Evolutionary conservation across 2,329 filamentous ascomycete species (phyloP).

Genomic region (Penicillium sp.): DNA sequence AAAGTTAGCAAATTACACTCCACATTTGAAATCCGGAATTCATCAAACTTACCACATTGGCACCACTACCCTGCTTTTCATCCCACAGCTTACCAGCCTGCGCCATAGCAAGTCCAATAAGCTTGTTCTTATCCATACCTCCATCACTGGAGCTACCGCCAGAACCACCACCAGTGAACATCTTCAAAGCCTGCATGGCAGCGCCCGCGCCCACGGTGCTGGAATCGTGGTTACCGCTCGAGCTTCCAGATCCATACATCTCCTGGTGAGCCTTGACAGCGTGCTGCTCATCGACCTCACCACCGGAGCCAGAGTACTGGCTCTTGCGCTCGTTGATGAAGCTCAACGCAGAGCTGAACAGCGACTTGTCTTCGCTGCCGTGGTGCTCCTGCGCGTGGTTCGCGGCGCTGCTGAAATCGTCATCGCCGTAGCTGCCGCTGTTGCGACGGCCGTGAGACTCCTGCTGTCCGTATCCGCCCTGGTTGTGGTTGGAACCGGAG

Average conservation of each 20-base stretch:
- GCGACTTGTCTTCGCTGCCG: conserved; percentile 50
- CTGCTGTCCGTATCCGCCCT: neutral
- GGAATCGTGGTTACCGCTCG: conserved; percentile 47
- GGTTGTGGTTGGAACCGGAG: conserved; percentile 1
- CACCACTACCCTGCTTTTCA: conserved; percentile 57
- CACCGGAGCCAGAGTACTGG: conserved; percentile 46
- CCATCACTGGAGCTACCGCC: conserved; percentile 35
- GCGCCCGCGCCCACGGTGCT: conserved; percentile 46
- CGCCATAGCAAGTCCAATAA: conserved; percentile 83
- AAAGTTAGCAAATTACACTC: conserved; percentile 7
- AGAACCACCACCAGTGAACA: conserved; percentile 64
- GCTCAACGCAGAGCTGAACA: conserved; percentile 61
- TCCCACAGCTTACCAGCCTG: conserved; percentile 80
- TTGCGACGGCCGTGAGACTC: conserved; percentile 22
- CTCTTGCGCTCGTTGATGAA: conserved; percentile 54
- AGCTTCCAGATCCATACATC: conserved; percentile 60
- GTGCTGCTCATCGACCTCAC: conserved; percentile 62
- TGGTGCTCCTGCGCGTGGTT: conserved; percentile 59
- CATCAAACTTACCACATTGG: conserved; percentile 50
- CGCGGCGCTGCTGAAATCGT: conserved; percentile 58
- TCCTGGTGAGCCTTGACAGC: conserved; percentile 75
- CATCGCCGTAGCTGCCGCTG: conserved; percentile 26
- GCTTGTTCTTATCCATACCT: conserved; percentile 69
- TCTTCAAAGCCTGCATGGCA: conserved; percentile 67
- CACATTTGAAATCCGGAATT: conserved; percentile 4